Evolutionary conservation across 768 basidiomycete species (phyloP), one percentile per base, ranked within the genome.

Genomic region (Psilocybe subaeruginosa): DNA sequence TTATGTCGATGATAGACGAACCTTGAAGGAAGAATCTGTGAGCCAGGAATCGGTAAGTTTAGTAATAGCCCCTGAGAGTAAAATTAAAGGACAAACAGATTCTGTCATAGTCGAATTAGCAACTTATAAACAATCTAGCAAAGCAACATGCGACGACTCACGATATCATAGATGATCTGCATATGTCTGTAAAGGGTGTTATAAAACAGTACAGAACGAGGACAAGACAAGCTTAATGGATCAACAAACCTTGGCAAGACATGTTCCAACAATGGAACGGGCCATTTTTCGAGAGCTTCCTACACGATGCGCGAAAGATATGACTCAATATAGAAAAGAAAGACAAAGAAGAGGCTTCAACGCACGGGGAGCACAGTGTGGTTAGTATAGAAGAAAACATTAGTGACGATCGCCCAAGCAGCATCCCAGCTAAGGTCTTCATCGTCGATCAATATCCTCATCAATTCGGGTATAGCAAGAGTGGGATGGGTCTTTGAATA

Each of bases 381-480:
- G 73, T 97, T 97, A 8, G 95, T 98, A 79, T 95, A 99, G 75
- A 92, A 95, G 80, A 97, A 96, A 2, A 92, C 94, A 71, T 90
- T 90, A 55, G 87, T 93, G 48, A 90, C 88, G 67, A 99, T 93
- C 23, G 81, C 74, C 97, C 97, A 99, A 3, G 97, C 96, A 14
- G 75, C 67, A 64, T 87, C 85, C 92, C 95, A 99, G 1, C 77
- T 67, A 17, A 95, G 69, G 37, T 95, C 93, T 73, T 99, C 97
- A 39, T 99, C 97, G 68, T 99, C 97, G 66, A 92, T 77, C 29
- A 93, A 82, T 65, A 98, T 86, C 29, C 96, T 88, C 93, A 95
- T 95, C 58, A 98, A 80, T 74, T 99, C 97, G 17, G 92, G 92
- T 69, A 99, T 93, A 27, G 96, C 94, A 61, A 98, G 83, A 3